phyloP scores from a whole-genome alignment of 2,329 filamentous ascomycete species.

The Hypoxylon sp. region DNA sequence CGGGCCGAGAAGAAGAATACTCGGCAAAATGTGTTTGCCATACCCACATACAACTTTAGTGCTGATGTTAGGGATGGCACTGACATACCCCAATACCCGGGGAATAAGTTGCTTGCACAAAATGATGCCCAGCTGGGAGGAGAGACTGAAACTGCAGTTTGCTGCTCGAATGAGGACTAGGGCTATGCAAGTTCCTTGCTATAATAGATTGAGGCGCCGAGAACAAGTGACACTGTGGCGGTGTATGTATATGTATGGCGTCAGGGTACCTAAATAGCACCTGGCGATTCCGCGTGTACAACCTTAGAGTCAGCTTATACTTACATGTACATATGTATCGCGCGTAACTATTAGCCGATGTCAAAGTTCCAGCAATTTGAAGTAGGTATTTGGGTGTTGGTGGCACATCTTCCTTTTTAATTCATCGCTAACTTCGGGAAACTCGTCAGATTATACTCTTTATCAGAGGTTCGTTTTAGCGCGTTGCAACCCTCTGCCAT shows the following conservation, averaged over 20 bases:
- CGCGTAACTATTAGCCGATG: too few relatives aligned
- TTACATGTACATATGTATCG: too few relatives aligned
- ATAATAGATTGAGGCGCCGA: too few relatives aligned
- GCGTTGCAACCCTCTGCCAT: constrained; percentile 5
- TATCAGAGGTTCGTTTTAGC: constrained; percentile 6
- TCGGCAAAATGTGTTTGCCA: constrained; percentile 21
- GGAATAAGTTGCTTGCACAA: constrained; percentile 4
- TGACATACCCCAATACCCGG: constrained; percentile 11
- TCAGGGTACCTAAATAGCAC: too few relatives aligned
- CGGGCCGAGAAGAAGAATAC: constrained; percentile 20
- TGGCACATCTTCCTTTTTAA: too few relatives aligned
- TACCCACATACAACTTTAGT: constrained; percentile 21
- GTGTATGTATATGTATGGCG: too few relatives aligned
- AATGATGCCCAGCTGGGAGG: constrained; percentile 11
- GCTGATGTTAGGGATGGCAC: constrained; percentile 15
- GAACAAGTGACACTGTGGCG: too few relatives aligned
- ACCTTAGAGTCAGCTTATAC: too few relatives aligned
- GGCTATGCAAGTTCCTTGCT: background rate
- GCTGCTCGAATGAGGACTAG: constrained; percentile 1
- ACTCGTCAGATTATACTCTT: background rate
- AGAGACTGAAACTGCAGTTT: too few relatives aligned
- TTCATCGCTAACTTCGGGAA: constrained; percentile 10
- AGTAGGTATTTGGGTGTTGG: too few relatives aligned
- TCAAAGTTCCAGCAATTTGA: too few relatives aligned
- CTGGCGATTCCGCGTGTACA: too few relatives aligned